Conservation (phyloP, 352 stramenopile genomes). For the Elongisporangium prolatum region DNA sequence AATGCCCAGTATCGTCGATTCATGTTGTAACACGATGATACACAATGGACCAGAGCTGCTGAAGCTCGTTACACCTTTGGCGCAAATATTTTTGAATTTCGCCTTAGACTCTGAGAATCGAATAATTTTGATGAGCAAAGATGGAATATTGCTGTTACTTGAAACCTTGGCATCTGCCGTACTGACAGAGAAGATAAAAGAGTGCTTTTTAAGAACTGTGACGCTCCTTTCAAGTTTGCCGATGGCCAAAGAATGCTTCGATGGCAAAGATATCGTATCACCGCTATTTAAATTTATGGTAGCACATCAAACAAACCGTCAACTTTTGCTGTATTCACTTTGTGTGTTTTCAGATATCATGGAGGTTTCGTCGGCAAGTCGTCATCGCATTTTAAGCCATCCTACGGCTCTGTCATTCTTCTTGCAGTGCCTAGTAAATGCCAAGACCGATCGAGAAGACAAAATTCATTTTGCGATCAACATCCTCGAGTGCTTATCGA, state of each 20-base stretch:
- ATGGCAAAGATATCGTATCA: constrained; percentile 36
- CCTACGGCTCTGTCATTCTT: constrained; percentile 26
- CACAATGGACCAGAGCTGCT: constrained; percentile 1
- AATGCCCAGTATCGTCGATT: constrained; percentile 1
- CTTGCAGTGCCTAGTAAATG: constrained; percentile 36
- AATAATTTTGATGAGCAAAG: neutral
- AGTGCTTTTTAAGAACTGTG: constrained; percentile 20
- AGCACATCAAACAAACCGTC: constrained; percentile 19
- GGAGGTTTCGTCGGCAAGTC: constrained; percentile 37
- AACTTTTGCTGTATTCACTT: constrained; percentile 34
- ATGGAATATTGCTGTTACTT: constrained; percentile 35
- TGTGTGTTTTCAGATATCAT: constrained; percentile 51
- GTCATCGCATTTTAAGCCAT: constrained; percentile 29
- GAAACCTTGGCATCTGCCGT: constrained; percentile 14
- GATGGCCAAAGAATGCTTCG: constrained; percentile 20
- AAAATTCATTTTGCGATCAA: constrained; percentile 42
- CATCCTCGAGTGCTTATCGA: constrained; percentile 49
- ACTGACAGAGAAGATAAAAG: constrained; percentile 16
- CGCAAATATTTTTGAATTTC: constrained; percentile 6
- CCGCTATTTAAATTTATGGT: constrained; percentile 56
- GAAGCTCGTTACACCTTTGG: constrained; percentile 11
- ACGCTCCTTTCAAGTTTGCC: constrained; percentile 20
- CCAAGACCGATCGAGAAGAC: constrained; percentile 11
- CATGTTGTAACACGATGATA: neutral
- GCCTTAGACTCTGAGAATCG: constrained; percentile 15